Evolutionary conservation across 345 rosid genomes (phyloP), one percentile per base, ranked within the genome.

Genomic region (Rubroshorea leprosula): DNA sequence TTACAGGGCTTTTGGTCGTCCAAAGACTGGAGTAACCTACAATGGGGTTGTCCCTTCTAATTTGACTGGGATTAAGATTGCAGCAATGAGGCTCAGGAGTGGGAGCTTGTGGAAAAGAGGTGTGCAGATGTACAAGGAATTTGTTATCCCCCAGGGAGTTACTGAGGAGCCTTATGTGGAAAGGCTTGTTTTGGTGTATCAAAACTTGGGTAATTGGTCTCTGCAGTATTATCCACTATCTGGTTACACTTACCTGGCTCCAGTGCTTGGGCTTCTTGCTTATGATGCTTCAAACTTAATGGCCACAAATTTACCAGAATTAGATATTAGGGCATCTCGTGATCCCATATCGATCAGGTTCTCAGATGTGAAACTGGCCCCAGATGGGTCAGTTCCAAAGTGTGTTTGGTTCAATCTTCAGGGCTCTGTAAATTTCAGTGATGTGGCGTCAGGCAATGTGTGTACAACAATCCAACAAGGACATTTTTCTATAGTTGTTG

Each of bases 191-290:
- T 64, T 90, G 39, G 97, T 89, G 13, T 90, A 93, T 66, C 97
- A 93, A 49, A 89, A 93, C 73, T 68, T 90, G 70, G 96, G 85
- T 10, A 85, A 90, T 75, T 79, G 74, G 87, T 87, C 99, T 38
- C 46, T 0, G n/a, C 49, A 23, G 17, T 90, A 82, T 55, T 93
- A 90, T 73, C 84, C 80, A 8, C 70, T 87, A 14, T 51, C 78
- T 15, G 75, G 72, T 54, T 77, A 90, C 49, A 76, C 74, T 2
- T 78, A 72, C 58, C 73, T 93, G 1, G 73, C 99, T 12, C 96
- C 99, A 0, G 80, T 93, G 6, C 47, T 90, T 48, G 96, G 95
- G 46, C 96, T 93, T 48, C 88, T 90, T 26, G 87, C 95, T 65
- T 93, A 93, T 29, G 75, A 69, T 58, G 99, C 95, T 38, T 58